Percentiles rank a stretch among this genome's conserved stretches.
Conservation (phyloP, 306 rosid genomes). For the Cicer bijugum region DNA sequence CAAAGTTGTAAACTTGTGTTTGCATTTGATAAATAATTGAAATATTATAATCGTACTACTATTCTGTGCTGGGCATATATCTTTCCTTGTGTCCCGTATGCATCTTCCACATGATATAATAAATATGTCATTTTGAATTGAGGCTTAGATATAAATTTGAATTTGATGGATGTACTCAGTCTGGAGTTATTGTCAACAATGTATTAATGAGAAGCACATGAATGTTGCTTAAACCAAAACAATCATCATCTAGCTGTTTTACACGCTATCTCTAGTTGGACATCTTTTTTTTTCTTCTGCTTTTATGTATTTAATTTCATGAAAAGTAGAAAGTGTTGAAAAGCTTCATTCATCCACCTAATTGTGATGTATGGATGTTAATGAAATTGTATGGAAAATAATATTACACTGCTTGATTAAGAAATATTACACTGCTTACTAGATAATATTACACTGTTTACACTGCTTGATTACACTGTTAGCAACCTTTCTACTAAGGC, state of each 20-base stretch:
- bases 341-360: conserved; percentile 18
- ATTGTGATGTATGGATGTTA: background rate
- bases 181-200: background rate
- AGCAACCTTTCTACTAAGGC: too few species aligned
- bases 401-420: too few species aligned
- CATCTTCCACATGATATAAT: conserved; percentile 36
- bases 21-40: conserved; percentile 11
- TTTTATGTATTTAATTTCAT: background rate
- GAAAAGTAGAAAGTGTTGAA: conserved; percentile 10
- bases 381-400: conserved; percentile 14
- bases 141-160: conserved; percentile 12
- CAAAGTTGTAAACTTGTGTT: background rate
- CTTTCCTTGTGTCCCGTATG: conserved; percentile 18
- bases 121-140: background rate
- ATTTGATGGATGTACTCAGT: background rate
- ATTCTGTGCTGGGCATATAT: conserved; percentile 13
- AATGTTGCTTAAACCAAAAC: conserved; percentile 21
- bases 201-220: conserved; percentile 6
- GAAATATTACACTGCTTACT: too few species aligned
- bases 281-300: conserved; percentile 9
- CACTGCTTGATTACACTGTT: too few species aligned
- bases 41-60: conserved; percentile 11
- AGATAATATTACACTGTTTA: too few species aligned
- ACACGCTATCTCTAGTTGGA: background rate
- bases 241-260: background rate